Percentiles rank a stretch among this genome's conserved stretches.
Evolutionary conservation across 2,329 filamentous ascomycete genomes (phyloP).

Genomic region (Botrytis tulipae): DNA sequence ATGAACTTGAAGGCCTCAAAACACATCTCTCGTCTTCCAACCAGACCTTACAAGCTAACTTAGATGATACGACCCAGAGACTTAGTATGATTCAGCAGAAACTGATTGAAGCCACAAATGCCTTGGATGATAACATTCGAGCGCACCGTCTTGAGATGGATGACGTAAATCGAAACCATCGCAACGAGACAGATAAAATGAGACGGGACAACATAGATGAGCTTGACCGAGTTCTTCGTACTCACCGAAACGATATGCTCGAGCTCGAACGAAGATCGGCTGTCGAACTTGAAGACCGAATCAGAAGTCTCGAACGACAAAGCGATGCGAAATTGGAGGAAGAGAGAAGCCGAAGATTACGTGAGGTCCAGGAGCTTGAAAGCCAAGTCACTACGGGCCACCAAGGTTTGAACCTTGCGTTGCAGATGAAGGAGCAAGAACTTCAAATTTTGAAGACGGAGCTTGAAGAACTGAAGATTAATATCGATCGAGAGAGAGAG

Average conservation of each 20-base stretch:
- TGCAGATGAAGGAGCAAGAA: slow-evolving; percentile 51
- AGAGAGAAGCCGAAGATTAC: slow-evolving; percentile 55
- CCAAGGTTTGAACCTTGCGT: slow-evolving; percentile 36
- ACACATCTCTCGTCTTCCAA: slow-evolving; percentile 43
- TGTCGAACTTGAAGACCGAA: slow-evolving; percentile 40
- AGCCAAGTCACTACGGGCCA: slow-evolving; percentile 49
- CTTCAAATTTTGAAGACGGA: slow-evolving; percentile 49
- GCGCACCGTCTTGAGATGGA: slow-evolving; percentile 54
- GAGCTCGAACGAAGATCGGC: slow-evolving; percentile 62
- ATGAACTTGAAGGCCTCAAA: slow-evolving; percentile 50
- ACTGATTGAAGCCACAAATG: slow-evolving; percentile 47
- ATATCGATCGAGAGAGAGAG: slow-evolving; percentile 62
- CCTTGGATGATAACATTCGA: slow-evolving; percentile 50
- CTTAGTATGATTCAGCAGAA: slow-evolving; percentile 40
- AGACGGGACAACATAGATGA: slow-evolving; percentile 52
- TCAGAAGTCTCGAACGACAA: slow-evolving; percentile 37
- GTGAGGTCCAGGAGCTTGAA: slow-evolving; percentile 66
- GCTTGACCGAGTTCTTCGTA: slow-evolving; percentile 55
- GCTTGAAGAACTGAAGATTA: slow-evolving; percentile 47
- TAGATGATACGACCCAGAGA: slow-evolving; percentile 56
- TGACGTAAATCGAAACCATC: slow-evolving; percentile 51
- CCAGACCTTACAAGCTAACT: slow-evolving; percentile 60
- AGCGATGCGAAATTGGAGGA: slow-evolving; percentile 58
- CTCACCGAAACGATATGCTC: slow-evolving; percentile 67
- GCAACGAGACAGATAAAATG: slow-evolving; percentile 56